Evolutionary conservation across 2,329 filamentous ascomycete genomes (phyloP).

Genomic region (Alternaria sp.): DNA sequence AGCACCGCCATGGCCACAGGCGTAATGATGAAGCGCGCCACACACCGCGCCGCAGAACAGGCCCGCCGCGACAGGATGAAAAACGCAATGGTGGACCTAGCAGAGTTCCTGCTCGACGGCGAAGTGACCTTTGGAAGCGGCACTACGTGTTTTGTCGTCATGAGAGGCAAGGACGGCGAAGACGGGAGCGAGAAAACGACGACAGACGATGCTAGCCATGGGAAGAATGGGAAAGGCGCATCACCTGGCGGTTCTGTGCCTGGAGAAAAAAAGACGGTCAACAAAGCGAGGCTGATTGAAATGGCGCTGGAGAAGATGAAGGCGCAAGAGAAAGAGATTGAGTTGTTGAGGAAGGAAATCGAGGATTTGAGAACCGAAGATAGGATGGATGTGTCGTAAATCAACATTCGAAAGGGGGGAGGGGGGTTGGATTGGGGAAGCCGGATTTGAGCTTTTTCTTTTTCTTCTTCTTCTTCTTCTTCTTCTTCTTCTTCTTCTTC

Average conservation of each 20-base stretch:
- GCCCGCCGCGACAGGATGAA: conserved; percentile 46
- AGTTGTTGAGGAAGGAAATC: conserved; percentile 37
- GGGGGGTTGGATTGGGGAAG: neutral
- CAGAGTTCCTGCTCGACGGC: conserved; percentile 42
- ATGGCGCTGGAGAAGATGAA: conserved; percentile 46
- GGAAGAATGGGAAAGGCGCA: conserved; percentile 16
- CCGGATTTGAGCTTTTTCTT: conserved; percentile 1
- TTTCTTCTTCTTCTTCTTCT: no score
- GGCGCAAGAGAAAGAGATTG: conserved; percentile 42
- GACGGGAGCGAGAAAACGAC: conserved; percentile 3
- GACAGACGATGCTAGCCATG: neutral
- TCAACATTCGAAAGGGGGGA: neutral
- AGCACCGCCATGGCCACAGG: conserved; percentile 46
- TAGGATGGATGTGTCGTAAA: conserved; percentile 37
- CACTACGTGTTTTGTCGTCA: conserved; percentile 44
- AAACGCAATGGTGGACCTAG: conserved; percentile 43
- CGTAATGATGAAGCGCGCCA: conserved; percentile 47
- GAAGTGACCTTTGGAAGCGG: conserved; percentile 45
- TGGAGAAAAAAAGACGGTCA: conserved; percentile 41
- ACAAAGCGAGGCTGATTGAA: conserved; percentile 43
- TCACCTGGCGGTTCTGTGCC: conserved; percentile 8
- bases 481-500: no score
- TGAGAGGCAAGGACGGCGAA: conserved; percentile 29
- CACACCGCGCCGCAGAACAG: conserved; percentile 44
- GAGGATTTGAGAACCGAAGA: conserved; percentile 32